Evolutionary conservation across 1,284 basidiomycete genomes (phyloP), one percentile per base, ranked within the genome.

Genomic region (Macrocybe sp.): DNA sequence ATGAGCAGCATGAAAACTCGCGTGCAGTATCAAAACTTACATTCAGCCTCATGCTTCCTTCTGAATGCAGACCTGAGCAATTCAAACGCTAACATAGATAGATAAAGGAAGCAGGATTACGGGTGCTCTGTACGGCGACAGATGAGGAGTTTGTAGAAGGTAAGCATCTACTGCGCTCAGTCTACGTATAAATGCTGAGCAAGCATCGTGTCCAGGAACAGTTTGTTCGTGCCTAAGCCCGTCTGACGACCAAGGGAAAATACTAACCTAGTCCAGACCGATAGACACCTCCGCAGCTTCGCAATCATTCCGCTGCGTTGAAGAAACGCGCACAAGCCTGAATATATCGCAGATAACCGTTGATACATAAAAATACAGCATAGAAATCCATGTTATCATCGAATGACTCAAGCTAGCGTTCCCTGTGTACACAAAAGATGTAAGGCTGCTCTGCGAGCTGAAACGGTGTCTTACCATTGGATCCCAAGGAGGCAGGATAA

Each of bases 401-500:
- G 22, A 22, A 22, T 22, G 22, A 22, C 22, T 51, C 39, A 55
- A 45, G 43, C 42, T 42, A 51, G 48, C 11, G 53, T 28, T 29
- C 54, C 44, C 52, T 47, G 22, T 33, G 41, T 22, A 12, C 45
- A 11, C 6, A 29, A 41, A 32, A 44, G 14, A 14, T 30, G 22
- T 22, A 22, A 22, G 22, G 22, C 22, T 4, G 22, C 22, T 22
- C 22, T 22, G 22, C 22, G 22, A 22, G 22, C 22, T 4, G 22
- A 22, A 22, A 22, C 22, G 22, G 5, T 38, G 33, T 64, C 79
- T 54, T 58, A 88, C 91, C 90, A 95, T 91, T 6, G 92, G 91
- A 65, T 94, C 92, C 92, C 92, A 96, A 41, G 87, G 76, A 7
- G 91, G 84, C 34, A 95, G 68, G 30, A 89, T 80, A 35, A 78